Conservation (phyloP, 2,329 filamentous ascomycete species). For the Diaporthe vaccinii region DNA sequence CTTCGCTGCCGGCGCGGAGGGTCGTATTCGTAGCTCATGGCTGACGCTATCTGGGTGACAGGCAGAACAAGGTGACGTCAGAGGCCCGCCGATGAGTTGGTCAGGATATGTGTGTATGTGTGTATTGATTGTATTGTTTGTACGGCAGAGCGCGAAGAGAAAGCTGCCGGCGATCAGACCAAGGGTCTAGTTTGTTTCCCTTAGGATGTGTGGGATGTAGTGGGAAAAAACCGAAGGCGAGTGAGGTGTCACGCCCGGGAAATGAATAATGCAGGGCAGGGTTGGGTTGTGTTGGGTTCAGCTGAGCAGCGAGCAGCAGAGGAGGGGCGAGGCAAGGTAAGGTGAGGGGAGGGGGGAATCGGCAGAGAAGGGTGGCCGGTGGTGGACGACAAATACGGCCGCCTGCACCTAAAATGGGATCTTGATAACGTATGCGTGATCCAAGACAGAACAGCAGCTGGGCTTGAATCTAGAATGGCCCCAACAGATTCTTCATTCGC, state of each 20-base stretch:
- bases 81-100: conserved; percentile 23
- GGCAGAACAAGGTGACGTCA: conserved; percentile 38
- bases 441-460: conserved; percentile 3
- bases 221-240: conserved; percentile 13
- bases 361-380: conserved; percentile 10
- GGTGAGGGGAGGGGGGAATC: not conserved
- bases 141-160: not conserved
- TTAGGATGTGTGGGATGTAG: conserved; percentile 5
- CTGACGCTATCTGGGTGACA: conserved; percentile 36
- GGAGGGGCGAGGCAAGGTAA: conserved; percentile 8
- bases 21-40: conserved; percentile 70
- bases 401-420: conserved; percentile 39
- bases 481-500: not conserved
- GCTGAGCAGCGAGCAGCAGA: conserved; percentile 24
- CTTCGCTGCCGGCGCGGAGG: conserved; percentile 60
- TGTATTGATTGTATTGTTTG: not conserved
- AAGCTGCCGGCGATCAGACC: conserved; percentile 4
- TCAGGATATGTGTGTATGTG: not conserved
- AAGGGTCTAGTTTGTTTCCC: conserved; percentile 1
- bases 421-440: conserved; percentile 35
- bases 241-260: conserved; percentile 29
- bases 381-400: conserved; percentile 27
- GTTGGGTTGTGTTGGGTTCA: conserved; percentile 17
- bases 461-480: conserved; percentile 5
- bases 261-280: conserved; percentile 27